phyloP scores from a whole-genome alignment of 208 protist species.

The Herpetomonas samuelpessoai region DNA sequence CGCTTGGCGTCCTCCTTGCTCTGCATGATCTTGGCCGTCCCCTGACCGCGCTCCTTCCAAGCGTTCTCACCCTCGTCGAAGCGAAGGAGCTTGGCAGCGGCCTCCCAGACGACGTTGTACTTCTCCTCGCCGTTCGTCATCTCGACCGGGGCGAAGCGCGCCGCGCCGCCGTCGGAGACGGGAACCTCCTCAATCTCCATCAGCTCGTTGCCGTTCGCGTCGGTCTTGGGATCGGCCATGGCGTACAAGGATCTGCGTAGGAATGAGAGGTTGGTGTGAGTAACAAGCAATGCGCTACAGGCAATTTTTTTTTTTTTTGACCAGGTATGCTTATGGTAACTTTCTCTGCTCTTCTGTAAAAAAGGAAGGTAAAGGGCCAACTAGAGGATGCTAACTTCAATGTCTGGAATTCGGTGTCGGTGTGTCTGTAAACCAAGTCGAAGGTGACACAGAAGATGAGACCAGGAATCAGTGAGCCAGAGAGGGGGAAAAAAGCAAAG shows the following conservation, averaged over 20 bases:
- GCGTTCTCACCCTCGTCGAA: conserved; percentile 92
- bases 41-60: conserved; percentile 92
- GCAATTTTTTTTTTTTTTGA: conserved; percentile 7
- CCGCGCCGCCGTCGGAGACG: conserved; percentile 82
- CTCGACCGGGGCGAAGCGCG: conserved; percentile 76
- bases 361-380: conserved; percentile 8
- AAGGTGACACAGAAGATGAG: too few relatives aligned
- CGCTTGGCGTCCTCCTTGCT: conserved; percentile 57
- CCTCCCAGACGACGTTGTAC: conserved; percentile 70
- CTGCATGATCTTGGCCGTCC: conserved; percentile 72
- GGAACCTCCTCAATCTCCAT: conserved; percentile 89
- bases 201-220: conserved; percentile 73
- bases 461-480: too few relatives aligned
- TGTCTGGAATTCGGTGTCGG: neutral
- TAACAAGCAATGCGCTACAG: neutral
- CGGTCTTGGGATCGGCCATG: conserved; percentile 34
- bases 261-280: too few relatives aligned
- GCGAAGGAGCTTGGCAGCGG: conserved; percentile 75
- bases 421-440: too few relatives aligned
- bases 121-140: conserved; percentile 87
- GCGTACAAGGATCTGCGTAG: too few relatives aligned
- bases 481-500: too few relatives aligned
- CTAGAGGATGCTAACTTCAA: neutral
- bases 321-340: neutral
- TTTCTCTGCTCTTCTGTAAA: neutral